Percentiles rank a stretch among this genome's conserved stretches.
Conservation (phyloP, 2,329 filamentous ascomycete species). For the Verticillium dahliae region DNA sequence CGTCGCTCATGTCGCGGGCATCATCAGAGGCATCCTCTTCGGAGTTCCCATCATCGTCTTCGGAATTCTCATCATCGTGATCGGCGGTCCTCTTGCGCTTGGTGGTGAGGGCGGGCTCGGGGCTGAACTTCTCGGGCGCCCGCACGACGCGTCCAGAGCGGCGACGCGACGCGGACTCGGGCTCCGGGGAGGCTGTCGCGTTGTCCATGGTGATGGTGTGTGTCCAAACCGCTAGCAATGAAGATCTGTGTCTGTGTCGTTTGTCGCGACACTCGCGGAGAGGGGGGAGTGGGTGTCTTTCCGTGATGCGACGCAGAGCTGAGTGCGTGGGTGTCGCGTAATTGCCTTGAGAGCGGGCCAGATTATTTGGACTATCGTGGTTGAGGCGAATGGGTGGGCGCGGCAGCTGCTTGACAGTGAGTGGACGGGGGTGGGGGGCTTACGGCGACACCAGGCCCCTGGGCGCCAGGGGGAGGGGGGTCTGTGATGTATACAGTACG, state of each 20-base stretch:
- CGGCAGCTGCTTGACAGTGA: background rate
- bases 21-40: constrained; percentile 42
- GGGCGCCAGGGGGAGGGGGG: too few relatives aligned
- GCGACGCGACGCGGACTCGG: constrained; percentile 49
- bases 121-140: constrained; percentile 52
- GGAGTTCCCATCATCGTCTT: constrained; percentile 38
- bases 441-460: background rate
- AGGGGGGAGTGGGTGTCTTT: background rate
- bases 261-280: background rate
- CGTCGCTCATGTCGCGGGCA: constrained; percentile 37
- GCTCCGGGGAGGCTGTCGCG: constrained; percentile 45
- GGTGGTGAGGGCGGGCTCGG: constrained; percentile 39
- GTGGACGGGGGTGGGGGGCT: background rate
- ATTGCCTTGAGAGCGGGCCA: background rate
- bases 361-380: background rate
- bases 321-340: background rate
- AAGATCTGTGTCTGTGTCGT: background rate
- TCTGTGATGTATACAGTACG: too few relatives aligned
- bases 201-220: constrained; percentile 42
- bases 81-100: constrained; percentile 53
- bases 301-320: background rate
- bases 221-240: background rate
- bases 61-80: constrained; percentile 38
- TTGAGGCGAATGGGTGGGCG: background rate
- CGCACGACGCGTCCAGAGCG: constrained; percentile 63